Evolutionary conservation across 129 eudicot genomes (phyloP), one percentile per base, ranked within the genome.

Genomic region (Centella asiatica): DNA sequence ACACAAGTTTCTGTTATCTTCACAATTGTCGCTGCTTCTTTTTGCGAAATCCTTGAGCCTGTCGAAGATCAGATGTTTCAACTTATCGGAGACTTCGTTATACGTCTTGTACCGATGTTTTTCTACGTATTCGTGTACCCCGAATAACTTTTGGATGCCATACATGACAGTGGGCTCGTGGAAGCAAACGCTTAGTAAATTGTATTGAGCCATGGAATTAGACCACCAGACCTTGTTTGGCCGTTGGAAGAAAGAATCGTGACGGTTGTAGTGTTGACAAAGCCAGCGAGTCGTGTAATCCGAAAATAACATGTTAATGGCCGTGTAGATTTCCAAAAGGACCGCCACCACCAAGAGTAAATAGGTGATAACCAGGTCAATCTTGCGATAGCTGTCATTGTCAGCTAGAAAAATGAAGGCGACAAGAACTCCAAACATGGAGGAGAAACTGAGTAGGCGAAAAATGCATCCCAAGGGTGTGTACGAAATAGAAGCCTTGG

Each of bases 281-380:
- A 83, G 48, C 85, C 85, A 79, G 23, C 56, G 55, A 73, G 44
- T 63, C 2, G 68, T 71, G 81, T 83, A 74, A 55, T 84, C 92
- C 5, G 92, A 84, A 17, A 47, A 66, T 17, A 84, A 56, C 66
- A 74, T 66, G 67, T 67, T 26, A 5, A 65, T 13, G 15, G 65
- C 26, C 10, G 80, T 66, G 44, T 69, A 66, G 1, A 77, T 55
- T 40, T 84, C 92, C 54, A 71, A 46, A 10, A 48, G 32, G 26
- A 80, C 13, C 10, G 74, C 84, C 34, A 69, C 73, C 14, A 29
- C 72, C 10, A 77, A 33, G 34, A 84, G 57, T 17, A 80, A 56
- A 60, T 62, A 84, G 24, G 87, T 80, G 3, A 80, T 69, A 24
- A 47, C 20, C 5, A 74, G 15, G 54, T 84, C 86, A 26, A 72